These are phyloP conservation scores for Ampelomyces quisqualis DNA, from an alignment of 2,329 filamentous ascomycete genomes.

Conservation along the genomic window DNA sequence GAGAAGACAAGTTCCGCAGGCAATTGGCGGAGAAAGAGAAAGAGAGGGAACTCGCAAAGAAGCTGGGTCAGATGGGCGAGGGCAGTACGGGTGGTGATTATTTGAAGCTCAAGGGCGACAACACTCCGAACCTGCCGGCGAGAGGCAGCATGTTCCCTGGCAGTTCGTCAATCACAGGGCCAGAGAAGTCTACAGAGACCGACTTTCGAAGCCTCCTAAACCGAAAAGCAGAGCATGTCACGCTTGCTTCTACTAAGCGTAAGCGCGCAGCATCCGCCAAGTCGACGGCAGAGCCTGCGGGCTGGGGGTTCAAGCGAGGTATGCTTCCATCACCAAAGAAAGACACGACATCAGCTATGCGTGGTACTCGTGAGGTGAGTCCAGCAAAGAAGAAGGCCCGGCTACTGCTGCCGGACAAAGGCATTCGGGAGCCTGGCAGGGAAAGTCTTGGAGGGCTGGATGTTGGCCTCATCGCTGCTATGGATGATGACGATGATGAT, in stretches of 20 bases:
- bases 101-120: conserved; percentile 52
- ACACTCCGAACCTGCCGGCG: conserved; percentile 21
- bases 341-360: conserved; percentile 23
- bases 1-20: conserved; percentile 66
- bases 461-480: conserved; percentile 39
- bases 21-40: conserved; percentile 67
- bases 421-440: conserved; percentile 52
- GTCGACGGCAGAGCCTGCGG: conserved; percentile 43
- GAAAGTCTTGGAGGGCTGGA: conserved; percentile 46
- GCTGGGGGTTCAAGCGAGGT: conserved; percentile 50
- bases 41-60: conserved; percentile 70
- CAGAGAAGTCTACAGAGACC: conserved; percentile 17
- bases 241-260: conserved; percentile 49
- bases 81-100: conserved; percentile 68
- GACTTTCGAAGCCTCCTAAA: conserved; percentile 49
- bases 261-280: conserved; percentile 40
- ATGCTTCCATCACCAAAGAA: conserved; percentile 42
- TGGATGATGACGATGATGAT: conserved; percentile 50
- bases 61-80: conserved; percentile 63
- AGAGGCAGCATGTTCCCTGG: conserved; percentile 17
- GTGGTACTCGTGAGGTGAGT: conserved; percentile 37
- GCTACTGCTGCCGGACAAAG: conserved; percentile 50
- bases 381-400: conserved; percentile 53
- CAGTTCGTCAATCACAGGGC: conserved; percentile 16
- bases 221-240: conserved; percentile 47